A percentile compares a stretch with the other conserved stretches of the same genome.
These are phyloP conservation scores for Rhizoclosmatium globosum DNA, from an alignment of 192 early-diverging fungal genomes.

Conservation along the genomic window DNA sequence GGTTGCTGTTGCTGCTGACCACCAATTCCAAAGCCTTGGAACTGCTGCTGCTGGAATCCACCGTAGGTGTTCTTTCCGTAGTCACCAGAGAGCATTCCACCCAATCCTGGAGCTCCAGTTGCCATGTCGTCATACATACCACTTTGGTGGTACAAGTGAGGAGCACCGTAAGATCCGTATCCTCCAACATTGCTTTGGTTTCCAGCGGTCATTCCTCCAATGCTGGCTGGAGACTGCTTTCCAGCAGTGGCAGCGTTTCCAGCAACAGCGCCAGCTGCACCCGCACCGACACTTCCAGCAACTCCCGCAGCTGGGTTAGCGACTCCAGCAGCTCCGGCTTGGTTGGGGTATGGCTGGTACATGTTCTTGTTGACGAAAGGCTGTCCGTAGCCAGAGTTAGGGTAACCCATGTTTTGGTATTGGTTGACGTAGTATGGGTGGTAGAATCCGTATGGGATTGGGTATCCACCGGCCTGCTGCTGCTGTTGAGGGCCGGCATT, in stretches of 20 bases:
- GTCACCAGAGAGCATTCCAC: conserved; percentile 27
- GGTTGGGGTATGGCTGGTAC: conserved; percentile 82
- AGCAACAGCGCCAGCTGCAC: background rate
- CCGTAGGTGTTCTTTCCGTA: conserved; percentile 31
- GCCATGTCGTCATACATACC: conserved; percentile 42
- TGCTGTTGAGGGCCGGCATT: conserved; percentile 51
- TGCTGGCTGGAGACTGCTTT: conserved; percentile 27
- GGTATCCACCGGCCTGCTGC: conserved; percentile 54
- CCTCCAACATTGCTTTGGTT: conserved; percentile 26
- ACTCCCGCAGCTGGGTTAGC: conserved; percentile 1
- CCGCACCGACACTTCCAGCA: background rate
- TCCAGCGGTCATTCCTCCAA: conserved; percentile 18
- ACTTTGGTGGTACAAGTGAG: conserved; percentile 47
- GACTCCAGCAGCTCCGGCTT: conserved; percentile 7
- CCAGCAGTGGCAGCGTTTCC: conserved; percentile 21
- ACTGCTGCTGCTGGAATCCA: conserved; percentile 32
- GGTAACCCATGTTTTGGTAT: conserved; percentile 72
- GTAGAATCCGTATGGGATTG: conserved; percentile 78
- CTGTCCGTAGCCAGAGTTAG: conserved; percentile 86
- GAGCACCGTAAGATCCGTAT: conserved; percentile 17
- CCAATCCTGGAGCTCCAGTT: conserved; percentile 7
- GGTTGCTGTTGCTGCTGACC: conserved; percentile 25
- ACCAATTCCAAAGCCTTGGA: conserved; percentile 34
- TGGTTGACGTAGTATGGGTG: conserved; percentile 88
- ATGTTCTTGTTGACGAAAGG: conserved; percentile 90